phyloP scores from a whole-genome alignment of 306 rosid genomes.

The Lupinus albus region DNA sequence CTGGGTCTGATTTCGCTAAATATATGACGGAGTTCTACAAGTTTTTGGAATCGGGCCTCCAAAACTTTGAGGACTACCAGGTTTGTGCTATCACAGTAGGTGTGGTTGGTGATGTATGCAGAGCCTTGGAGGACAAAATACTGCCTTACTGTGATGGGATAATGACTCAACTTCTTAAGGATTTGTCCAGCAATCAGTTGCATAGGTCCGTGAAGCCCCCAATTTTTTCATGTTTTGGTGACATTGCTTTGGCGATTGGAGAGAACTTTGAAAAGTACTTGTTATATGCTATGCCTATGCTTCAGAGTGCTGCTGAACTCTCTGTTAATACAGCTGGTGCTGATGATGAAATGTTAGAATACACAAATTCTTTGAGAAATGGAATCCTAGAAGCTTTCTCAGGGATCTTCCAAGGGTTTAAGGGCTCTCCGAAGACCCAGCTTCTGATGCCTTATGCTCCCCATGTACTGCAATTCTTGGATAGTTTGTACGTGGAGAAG shows the following conservation, averaged over 20 bases:
- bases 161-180: conserved; percentile 91
- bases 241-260: conserved; percentile 92
- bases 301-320: conserved; percentile 95
- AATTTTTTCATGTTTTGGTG: conserved; percentile 93
- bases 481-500: conserved; percentile 75
- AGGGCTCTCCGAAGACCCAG: conserved; percentile 83
- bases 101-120: conserved; percentile 87
- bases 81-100: conserved; percentile 96
- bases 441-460: conserved; percentile 87
- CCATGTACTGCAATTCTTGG: conserved; percentile 86
- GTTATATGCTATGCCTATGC: conserved; percentile 95
- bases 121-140: conserved; percentile 87
- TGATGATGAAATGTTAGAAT: conserved; percentile 88
- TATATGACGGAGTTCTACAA: conserved; percentile 81
- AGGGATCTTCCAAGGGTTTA: conserved; percentile 91
- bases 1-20: conserved; percentile 75
- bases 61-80: conserved; percentile 94
- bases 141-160: conserved; percentile 89
- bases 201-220: conserved; percentile 97
- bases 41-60: conserved; percentile 91
- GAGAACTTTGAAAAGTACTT: conserved; percentile 91
- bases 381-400: conserved; percentile 95
- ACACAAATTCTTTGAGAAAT: conserved; percentile 88
- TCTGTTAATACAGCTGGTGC: conserved; percentile 71
- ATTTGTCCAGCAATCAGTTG: conserved; percentile 87